Evolutionary conservation across 257 asterid species (phyloP), one percentile per base, ranked within the genome.

Genomic region (Orobanche coerulescens): DNA sequence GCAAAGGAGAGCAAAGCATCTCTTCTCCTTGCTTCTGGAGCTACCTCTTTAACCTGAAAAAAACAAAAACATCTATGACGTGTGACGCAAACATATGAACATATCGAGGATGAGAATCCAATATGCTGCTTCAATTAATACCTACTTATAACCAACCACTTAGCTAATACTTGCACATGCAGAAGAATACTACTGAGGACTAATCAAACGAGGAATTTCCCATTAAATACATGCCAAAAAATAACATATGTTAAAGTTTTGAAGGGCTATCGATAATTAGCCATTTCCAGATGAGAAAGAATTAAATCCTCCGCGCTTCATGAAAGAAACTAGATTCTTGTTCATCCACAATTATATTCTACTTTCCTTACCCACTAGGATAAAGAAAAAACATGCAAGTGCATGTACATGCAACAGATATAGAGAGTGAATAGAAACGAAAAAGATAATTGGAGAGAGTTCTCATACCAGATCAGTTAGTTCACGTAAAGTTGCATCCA

Each of bases 401-500:
- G 33, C 3, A 51, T 16, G 53, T 14, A 19, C 36, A 26, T 13
- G 26, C 59, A 61, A 63, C 33, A 46, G 39, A 61, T 34, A 15
- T 26, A 13, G 52, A 54, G 22, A 12, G 59, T 22, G 67, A 46
- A 30, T 23, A 39, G 61, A 51, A 58, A 42, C 6, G 66, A 58
- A 40, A 15, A 34, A 73, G 28, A 51, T 19, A 2, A 4, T 19
- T 36, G 14, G 51, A 25, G 36, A 13, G 62, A 13, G 24, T 33
- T 65, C 12, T 64, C 71, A 49, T 83, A 93, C 99, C 97, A 93
- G 83, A 82, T 93, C 99, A 68, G 97, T 93, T 75, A 93, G 71
- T 72, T 93, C 99, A 14, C 97, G 97, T 65, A 93, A 75, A 51
- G 96, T 93, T 6, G 99, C 97, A 83, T 93, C 99, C 99, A 89